These are phyloP conservation scores for Corchorus olitorius DNA, from an alignment of 345 rosid species.

Conservation along the genomic window DNA sequence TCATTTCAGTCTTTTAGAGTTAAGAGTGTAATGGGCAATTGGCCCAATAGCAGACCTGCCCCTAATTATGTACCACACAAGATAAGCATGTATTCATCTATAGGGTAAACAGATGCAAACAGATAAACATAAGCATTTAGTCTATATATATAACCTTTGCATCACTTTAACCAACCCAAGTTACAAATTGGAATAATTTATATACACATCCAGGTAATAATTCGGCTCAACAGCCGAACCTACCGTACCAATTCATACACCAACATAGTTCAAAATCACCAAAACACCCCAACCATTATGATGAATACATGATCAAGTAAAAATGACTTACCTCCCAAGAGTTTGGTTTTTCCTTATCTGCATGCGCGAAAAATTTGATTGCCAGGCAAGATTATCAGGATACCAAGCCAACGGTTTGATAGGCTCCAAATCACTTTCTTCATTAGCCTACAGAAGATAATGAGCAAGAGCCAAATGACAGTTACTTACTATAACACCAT, in stretches of 20 bases:
- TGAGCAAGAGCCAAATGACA: background rate
- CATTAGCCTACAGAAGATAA: conserved; percentile 46
- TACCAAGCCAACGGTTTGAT: conserved; percentile 93
- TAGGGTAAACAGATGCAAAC: background rate
- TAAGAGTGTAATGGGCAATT: background rate
- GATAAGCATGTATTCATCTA: background rate
- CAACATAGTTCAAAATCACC: background rate
- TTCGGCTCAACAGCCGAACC: background rate
- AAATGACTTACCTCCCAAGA: conserved; percentile 71
- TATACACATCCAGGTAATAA: background rate
- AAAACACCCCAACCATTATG: background rate
- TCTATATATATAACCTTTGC: background rate
- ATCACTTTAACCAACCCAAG: background rate
- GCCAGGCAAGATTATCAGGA: conserved; percentile 90
- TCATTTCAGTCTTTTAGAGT: background rate
- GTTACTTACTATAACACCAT: background rate
- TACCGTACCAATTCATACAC: background rate
- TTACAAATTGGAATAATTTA: background rate
- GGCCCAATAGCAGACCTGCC: background rate
- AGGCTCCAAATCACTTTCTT: conserved; percentile 70
- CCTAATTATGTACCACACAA: background rate
- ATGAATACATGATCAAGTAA: background rate
- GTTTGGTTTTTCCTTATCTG: conserved; percentile 88
- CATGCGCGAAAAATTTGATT: conserved; percentile 87
- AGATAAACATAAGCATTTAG: background rate